Percentiles rank a stretch among this genome's conserved stretches.
Evolutionary conservation across 2,329 filamentous ascomycete genomes (phyloP).

Genomic region (Ophiognomonia clavigignenti-juglandacearum): DNA sequence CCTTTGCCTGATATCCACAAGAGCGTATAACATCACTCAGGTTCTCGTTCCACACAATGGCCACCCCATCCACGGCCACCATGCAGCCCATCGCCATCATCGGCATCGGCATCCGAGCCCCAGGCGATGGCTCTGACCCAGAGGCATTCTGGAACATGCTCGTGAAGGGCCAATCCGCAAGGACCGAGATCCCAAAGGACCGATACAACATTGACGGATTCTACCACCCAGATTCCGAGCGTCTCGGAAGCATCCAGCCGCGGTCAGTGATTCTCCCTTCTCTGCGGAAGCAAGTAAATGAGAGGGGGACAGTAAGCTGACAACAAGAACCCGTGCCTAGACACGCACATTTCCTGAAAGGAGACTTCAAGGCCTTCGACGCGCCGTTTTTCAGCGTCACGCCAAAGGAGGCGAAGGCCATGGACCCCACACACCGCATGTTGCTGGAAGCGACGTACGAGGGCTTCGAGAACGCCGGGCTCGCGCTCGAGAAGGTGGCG

Average conservation of each 20-base stretch:
- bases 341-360: neutral
- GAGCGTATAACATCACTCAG: neutral
- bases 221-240: constrained; percentile 5
- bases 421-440: constrained; percentile 29
- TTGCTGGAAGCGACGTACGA: constrained; percentile 32
- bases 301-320: constrained; percentile 16
- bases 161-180: constrained; percentile 2
- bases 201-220: constrained; percentile 14
- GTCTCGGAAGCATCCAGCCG: constrained; percentile 1
- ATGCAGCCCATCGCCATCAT: constrained; percentile 17
- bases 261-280: neutral
- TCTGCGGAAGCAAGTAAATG: neutral
- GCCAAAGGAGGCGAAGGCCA: constrained; percentile 25
- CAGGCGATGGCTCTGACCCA: constrained; percentile 8
- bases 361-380: constrained; percentile 20
- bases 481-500: constrained; percentile 19
- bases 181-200: constrained; percentile 5
- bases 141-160: constrained; percentile 6
- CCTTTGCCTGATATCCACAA: neutral
- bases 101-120: constrained; percentile 11
- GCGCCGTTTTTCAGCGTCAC: constrained; percentile 28
- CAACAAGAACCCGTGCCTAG: constrained; percentile 1
- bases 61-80: neutral
- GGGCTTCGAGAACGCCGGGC: constrained; percentile 28
- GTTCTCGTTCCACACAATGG: neutral